phyloP scores from a whole-genome alignment of 257 asterid genomes.

The Salvia hispanica region DNA sequence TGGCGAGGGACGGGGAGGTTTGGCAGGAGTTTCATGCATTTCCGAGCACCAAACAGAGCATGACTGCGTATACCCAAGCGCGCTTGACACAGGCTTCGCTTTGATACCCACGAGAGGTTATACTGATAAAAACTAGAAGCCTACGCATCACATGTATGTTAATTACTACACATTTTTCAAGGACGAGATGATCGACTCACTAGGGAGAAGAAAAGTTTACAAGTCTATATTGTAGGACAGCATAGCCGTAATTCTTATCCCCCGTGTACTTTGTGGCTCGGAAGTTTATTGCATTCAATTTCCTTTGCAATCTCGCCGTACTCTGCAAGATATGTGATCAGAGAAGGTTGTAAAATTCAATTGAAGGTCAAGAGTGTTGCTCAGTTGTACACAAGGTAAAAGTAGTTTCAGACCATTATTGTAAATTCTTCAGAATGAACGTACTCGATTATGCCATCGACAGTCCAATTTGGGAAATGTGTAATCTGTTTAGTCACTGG shows the following conservation, averaged over 20 bases:
- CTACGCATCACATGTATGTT: neutral
- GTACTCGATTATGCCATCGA: constrained; percentile 27
- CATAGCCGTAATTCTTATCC: constrained; percentile 27
- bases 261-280: constrained; percentile 13
- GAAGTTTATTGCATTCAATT: neutral
- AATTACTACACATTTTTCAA: too few species aligned
- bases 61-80: neutral
- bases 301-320: neutral
- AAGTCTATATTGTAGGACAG: constrained; percentile 34
- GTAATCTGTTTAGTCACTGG: constrained; percentile 29
- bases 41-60: constrained; percentile 39
- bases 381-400: too few species aligned
- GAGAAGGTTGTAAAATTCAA: too few species aligned
- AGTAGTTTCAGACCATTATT: neutral
- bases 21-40: constrained; percentile 31
- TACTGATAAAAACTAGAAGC: neutral
- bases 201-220: constrained; percentile 21
- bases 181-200: neutral
- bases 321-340: constrained; percentile 23
- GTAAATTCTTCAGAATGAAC: constrained; percentile 12
- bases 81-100: constrained; percentile 35
- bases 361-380: too few species aligned
- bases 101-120: neutral
- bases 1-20: too few species aligned
- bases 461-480: constrained; percentile 36